A percentile compares a stretch with the other conserved stretches of the same genome.
These are phyloP conservation scores for Pseudocercospora macadamiae DNA, from an alignment of 2,329 filamentous ascomycete species.

Conservation along the genomic window DNA sequence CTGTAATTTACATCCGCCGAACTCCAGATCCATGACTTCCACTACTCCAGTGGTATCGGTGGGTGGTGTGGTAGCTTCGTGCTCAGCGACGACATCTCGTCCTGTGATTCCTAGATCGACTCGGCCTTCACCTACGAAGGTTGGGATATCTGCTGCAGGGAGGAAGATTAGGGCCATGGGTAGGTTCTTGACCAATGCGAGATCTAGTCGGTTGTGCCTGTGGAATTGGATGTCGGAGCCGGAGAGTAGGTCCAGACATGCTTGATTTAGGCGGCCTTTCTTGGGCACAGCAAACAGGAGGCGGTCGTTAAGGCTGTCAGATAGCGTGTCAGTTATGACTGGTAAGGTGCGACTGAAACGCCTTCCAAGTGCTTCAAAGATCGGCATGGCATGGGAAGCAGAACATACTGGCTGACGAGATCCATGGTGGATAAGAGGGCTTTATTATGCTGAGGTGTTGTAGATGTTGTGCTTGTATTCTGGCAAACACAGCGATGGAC, in stretches of 20 bases:
- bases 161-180: slow-evolving; percentile 96
- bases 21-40: slow-evolving; percentile 86
- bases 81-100: slow-evolving; percentile 87
- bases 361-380: slow-evolving; percentile 11
- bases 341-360: slow-evolving; percentile 36
- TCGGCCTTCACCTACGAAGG: slow-evolving; percentile 91
- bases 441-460: not conserved
- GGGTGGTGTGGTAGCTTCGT: slow-evolving; percentile 56
- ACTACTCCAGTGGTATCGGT: slow-evolving; percentile 67
- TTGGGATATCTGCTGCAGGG: slow-evolving; percentile 94
- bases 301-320: slow-evolving; percentile 79
- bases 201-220: slow-evolving; percentile 91
- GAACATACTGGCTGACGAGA: slow-evolving; percentile 41
- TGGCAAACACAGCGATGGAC: slow-evolving; percentile 2
- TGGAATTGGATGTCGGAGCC: slow-evolving; percentile 97
- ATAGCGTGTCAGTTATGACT: slow-evolving; percentile 42
- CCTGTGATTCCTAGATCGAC: slow-evolving; percentile 96
- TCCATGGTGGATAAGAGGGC: slow-evolving; percentile 31
- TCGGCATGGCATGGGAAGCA: slow-evolving; percentile 5
- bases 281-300: slow-evolving; percentile 98
- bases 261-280: slow-evolving; percentile 91
- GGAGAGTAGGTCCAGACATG: slow-evolving; percentile 84
- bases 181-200: slow-evolving; percentile 95
- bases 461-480: slow-evolving; percentile 3
- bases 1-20: slow-evolving; percentile 89